Percentiles rank a stretch among this genome's conserved stretches.
Evolutionary conservation across 495 filamentous ascomycete species (phyloP).

Genomic region (Evernia prunastri): DNA sequence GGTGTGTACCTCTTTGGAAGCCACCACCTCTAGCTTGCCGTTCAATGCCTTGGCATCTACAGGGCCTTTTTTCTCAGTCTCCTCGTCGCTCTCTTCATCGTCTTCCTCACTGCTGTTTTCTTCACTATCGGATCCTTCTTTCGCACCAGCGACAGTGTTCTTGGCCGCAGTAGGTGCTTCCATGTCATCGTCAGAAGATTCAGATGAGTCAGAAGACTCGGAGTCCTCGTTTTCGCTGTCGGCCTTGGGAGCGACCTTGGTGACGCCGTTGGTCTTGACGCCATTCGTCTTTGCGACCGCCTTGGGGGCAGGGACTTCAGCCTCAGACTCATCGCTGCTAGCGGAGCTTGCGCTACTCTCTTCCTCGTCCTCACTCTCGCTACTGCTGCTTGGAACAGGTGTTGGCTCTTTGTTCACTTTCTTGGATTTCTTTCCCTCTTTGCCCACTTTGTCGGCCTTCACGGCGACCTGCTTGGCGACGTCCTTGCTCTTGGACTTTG

Average conservation of each 20-base stretch:
- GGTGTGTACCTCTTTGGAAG: constrained; percentile 14
- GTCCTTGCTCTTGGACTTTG: constrained; percentile 47
- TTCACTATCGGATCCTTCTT: constrained; percentile 19
- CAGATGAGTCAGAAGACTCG: constrained; percentile 27
- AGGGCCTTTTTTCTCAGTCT: constrained; percentile 29
- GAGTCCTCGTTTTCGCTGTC: constrained; percentile 22
- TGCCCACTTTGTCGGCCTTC: constrained; percentile 40
- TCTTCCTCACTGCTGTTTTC: constrained; percentile 24
- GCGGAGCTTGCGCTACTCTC: constrained; percentile 36
- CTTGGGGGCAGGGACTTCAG: constrained; percentile 23
- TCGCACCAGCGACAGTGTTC: constrained; percentile 12
- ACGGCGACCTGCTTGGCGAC: constrained; percentile 39
- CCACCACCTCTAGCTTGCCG: constrained; percentile 22
- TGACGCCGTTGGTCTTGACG: constrained; percentile 22
- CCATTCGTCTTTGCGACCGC: constrained; percentile 22
- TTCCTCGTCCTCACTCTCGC: constrained; percentile 37
- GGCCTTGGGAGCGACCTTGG: constrained; percentile 14
- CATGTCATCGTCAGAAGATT: constrained; percentile 36
- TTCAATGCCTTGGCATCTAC: constrained; percentile 26
- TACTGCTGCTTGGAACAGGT: constrained; percentile 38
- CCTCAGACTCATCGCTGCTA: constrained; percentile 34
- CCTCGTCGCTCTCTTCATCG: constrained; percentile 24
- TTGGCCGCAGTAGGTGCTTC: constrained; percentile 21
- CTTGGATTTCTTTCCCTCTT: constrained; percentile 32
- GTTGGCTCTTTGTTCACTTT: constrained; percentile 41